Percentiles rank a stretch among this genome's conserved stretches.
These are phyloP conservation scores for Hypericum perforatum DNA, from an alignment of 345 rosid species.

Conservation along the genomic window DNA sequence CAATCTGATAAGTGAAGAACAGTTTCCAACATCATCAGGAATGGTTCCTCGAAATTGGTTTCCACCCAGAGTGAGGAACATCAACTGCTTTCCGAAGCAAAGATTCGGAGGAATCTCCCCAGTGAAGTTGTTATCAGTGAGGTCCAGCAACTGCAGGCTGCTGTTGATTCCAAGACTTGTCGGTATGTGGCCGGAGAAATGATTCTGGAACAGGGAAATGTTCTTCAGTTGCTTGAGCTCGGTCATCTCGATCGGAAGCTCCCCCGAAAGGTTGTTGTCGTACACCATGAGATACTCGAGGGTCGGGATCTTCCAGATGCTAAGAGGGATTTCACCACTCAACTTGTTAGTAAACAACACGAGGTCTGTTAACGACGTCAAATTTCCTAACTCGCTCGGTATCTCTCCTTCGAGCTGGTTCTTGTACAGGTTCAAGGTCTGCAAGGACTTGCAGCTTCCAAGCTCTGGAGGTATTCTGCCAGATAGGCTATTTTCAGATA, in stretches of 20 bases:
- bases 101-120: constrained; percentile 66
- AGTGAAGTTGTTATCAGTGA: constrained; percentile 43
- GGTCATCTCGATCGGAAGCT: constrained; percentile 54
- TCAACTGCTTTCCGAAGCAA: constrained; percentile 44
- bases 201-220: constrained; percentile 42
- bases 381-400: constrained; percentile 45
- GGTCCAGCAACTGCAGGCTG: constrained; percentile 51
- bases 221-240: constrained; percentile 44
- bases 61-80: constrained; percentile 42
- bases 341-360: constrained; percentile 48
- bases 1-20: constrained; percentile 50
- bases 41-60: constrained; percentile 53
- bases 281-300: constrained; percentile 45
- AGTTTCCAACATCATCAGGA: constrained; percentile 45
- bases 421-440: constrained; percentile 21
- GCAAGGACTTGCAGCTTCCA: constrained; percentile 59
- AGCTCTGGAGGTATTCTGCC: constrained; percentile 62
- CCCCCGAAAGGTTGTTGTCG: constrained; percentile 55
- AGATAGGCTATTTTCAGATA: constrained; percentile 54
- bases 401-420: constrained; percentile 66
- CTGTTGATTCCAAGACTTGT: constrained; percentile 53
- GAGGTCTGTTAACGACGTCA: constrained; percentile 42
- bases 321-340: constrained; percentile 56
- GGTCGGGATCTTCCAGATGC: constrained; percentile 58
- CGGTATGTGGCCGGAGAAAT: constrained; percentile 56